Conservation (phyloP, 75 land plant species). For the Sequoia sempervirens region DNA sequence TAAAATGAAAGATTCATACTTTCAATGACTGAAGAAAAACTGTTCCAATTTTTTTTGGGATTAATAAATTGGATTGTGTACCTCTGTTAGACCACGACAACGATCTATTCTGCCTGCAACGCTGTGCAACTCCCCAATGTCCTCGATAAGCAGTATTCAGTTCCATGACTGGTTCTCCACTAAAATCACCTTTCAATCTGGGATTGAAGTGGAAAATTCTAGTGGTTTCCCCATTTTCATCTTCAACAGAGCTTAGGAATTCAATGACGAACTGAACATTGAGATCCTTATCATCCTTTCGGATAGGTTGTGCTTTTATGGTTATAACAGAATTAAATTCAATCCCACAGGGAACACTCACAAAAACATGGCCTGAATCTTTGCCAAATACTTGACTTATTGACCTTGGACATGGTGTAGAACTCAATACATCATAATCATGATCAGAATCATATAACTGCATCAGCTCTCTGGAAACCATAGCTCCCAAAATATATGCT, state of each 20-base stretch:
- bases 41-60: too few species aligned
- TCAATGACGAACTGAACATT: slow-evolving; percentile 42
- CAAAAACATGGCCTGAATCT: neutral
- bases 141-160: slow-evolving; percentile 38
- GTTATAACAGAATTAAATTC: neutral
- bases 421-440: neutral
- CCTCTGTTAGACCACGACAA: neutral
- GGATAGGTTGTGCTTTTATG: neutral
- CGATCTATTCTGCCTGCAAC: slow-evolving; percentile 12
- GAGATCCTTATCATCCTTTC: neutral
- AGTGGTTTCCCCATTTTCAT: slow-evolving; percentile 31
- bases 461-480: neutral
- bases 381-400: neutral
- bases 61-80: slow-evolving; percentile 7
- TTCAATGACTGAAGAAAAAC: too few species aligned
- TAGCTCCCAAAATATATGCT: neutral
- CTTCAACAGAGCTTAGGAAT: slow-evolving; percentile 24
- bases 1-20: too few species aligned
- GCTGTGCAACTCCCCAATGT: slow-evolving; percentile 38
- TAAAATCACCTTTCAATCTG: slow-evolving; percentile 39
- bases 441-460: neutral
- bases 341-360: neutral
- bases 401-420: neutral
- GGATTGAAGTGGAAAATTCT: slow-evolving; percentile 42
- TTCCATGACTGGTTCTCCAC: slow-evolving; percentile 38